Evolutionary conservation across 2,329 filamentous ascomycete genomes (phyloP).

Genomic region (Aspergillus texensis): DNA sequence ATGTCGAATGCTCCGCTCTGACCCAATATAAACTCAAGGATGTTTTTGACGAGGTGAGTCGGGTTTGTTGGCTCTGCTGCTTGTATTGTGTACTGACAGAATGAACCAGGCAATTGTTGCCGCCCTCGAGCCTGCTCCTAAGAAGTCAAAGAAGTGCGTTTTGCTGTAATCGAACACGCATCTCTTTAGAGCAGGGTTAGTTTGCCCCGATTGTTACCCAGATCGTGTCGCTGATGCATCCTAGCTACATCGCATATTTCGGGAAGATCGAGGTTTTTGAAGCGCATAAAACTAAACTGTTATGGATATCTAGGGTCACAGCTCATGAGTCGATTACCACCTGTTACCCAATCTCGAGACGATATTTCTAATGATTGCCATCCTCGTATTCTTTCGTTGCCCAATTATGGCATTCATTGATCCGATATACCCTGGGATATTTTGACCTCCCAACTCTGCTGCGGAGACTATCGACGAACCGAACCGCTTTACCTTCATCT

Average conservation of each 20-base stretch:
- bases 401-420: slow-evolving; percentile 10
- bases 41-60: slow-evolving; percentile 92
- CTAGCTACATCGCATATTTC: slow-evolving; percentile 8
- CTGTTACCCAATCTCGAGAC: slow-evolving; percentile 6
- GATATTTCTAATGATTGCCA: slow-evolving; percentile 8
- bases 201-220: not conserved
- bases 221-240: slow-evolving; percentile 6
- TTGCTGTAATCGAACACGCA: slow-evolving; percentile 58
- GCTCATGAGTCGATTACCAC: slow-evolving; percentile 4
- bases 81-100: slow-evolving; percentile 6
- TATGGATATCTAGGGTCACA: slow-evolving; percentile 2
- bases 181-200: slow-evolving; percentile 15
- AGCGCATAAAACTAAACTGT: slow-evolving; percentile 3
- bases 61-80: not conserved
- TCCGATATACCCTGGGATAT: slow-evolving; percentile 12
- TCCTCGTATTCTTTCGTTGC: slow-evolving; percentile 6
- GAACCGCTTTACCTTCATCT: slow-evolving; percentile 11
- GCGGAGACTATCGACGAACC: slow-evolving; percentile 9
- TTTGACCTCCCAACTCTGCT: slow-evolving; percentile 8
- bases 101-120: slow-evolving; percentile 81
- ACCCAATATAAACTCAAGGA: slow-evolving; percentile 99
- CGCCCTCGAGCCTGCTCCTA: slow-evolving; percentile 82
- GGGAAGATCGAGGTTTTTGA: slow-evolving; percentile 7
- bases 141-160: slow-evolving; percentile 76
- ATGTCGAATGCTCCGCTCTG: slow-evolving; percentile 96